Evolutionary conservation across 2,329 filamentous ascomycete species (phyloP).

Genomic region (Bipolaris sorokiniana): DNA sequence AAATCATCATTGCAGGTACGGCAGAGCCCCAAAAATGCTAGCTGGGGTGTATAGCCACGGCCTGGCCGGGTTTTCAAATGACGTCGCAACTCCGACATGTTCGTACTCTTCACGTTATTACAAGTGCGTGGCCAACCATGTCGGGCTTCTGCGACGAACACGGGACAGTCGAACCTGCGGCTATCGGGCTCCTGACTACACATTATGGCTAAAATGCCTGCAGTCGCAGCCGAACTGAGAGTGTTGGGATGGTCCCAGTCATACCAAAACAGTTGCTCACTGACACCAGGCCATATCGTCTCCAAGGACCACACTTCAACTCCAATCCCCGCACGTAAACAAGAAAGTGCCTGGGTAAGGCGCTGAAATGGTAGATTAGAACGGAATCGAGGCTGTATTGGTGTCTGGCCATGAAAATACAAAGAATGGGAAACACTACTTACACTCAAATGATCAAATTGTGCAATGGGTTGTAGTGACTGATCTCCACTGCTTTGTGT

Average conservation of each 20-base stretch:
- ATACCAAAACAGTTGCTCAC: not conserved
- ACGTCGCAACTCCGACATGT: constrained; percentile 16
- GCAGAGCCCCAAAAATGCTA: constrained; percentile 17
- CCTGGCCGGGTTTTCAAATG: constrained; percentile 9
- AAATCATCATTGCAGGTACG: constrained; percentile 21
- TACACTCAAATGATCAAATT: not conserved
- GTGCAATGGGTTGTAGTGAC: not conserved
- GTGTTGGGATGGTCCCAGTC: not conserved
- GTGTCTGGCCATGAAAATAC: too few species aligned
- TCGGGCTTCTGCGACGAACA: not conserved
- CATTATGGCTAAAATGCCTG: not conserved
- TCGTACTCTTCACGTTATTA: not conserved
- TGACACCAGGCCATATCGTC: not conserved
- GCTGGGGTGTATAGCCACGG: constrained; percentile 2
- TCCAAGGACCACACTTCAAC: not conserved
- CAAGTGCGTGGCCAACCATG: not conserved
- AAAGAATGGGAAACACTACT: not conserved
- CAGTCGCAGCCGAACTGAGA: not conserved
- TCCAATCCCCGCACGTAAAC: not conserved
- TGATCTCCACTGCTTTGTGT: not conserved
- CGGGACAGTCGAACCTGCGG: not conserved
- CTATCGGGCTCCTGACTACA: not conserved
- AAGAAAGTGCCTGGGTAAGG: not conserved
- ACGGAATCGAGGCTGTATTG: not conserved
- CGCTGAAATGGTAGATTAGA: not conserved